Evolutionary conservation across 75 land plant genomes (phyloP), one percentile per base, ranked within the genome.

Genomic region (Chamaecyparis obtusa): DNA sequence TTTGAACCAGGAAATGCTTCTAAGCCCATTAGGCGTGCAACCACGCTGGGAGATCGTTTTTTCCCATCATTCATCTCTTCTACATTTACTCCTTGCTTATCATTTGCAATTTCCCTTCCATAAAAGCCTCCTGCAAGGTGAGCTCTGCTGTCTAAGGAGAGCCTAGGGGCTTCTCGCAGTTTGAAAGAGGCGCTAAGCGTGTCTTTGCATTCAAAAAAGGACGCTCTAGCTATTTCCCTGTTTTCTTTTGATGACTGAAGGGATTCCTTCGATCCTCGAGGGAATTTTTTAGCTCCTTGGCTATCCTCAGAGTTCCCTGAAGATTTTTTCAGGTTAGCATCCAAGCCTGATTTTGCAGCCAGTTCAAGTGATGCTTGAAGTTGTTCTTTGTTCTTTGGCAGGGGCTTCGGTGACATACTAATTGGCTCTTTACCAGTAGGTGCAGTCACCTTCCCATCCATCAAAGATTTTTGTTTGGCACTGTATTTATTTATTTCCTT

Each of bases 131-230:
- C 89, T 72, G 89, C 92, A 64, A 89, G 84, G 7, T 57, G 82
- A 5, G 92, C 91, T 60, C 94, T 83, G 86, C 95, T 94, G 83
- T 94, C 95, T 33, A 94, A 87, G 4, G 95, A 94, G 19, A 94
- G 93, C 88, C 95, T 83, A n/a, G 95, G 93, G 15, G 95, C 86
- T 33, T 94, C 95, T 44, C 83, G 81, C 39, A 93, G 84, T 87
- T 90, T 93, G 93, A 91, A 90, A 76, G 91, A 72, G 24, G 91
- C 74, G 83, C 83, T 89, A 64, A 57, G 39, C 5, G 91, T 90
- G n/a, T 94, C 93, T 85, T 91, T 90, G 88, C 79, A 83, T 17
- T 90, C 92, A 33, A 90, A 88, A 36, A 89, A 89, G 89, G 9
- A 89, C 54, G 76, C 37, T 74, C 76, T 32, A 33, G 76, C 15